Evolutionary conservation across 805 yeast species (phyloP).

Genomic region (Kazachstania bromeliacearum): DNA sequence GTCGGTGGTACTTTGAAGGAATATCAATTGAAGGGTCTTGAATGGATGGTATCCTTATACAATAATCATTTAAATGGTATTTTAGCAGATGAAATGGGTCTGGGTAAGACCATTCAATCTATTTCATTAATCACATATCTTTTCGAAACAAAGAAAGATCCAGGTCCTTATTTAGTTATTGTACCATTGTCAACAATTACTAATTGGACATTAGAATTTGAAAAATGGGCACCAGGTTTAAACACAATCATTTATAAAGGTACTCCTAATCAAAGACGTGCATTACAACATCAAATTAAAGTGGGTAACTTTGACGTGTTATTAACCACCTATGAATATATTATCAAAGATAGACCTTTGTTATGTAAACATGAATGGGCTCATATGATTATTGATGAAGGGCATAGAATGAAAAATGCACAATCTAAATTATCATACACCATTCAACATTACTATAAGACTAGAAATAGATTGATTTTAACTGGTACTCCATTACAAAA

Average conservation of each 20-base stretch:
- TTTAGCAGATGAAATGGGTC: constrained; percentile 98
- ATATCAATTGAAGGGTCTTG: constrained; percentile 84
- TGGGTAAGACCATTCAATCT: constrained; percentile 90
- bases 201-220: constrained; percentile 79
- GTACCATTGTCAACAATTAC: constrained; percentile 80
- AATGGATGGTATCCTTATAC: constrained; percentile 97
- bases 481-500: constrained; percentile 87
- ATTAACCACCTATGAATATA: constrained; percentile 74
- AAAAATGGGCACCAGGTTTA: constrained; percentile 79
- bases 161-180: constrained; percentile 66
- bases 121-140: constrained; percentile 65
- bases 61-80: constrained; percentile 95
- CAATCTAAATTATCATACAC: constrained; percentile 66
- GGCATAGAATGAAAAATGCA: constrained; percentile 80
- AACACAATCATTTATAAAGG: constrained; percentile 71
- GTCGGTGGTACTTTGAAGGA: constrained; percentile 76
- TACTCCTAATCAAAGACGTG: constrained; percentile 60
- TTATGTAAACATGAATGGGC: constrained; percentile 64
- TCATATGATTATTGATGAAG: constrained; percentile 86
- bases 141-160: constrained; percentile 53
- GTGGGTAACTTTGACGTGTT: constrained; percentile 65
- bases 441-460: constrained; percentile 59
- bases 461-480: constrained; percentile 68
- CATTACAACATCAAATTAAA: constrained; percentile 53
- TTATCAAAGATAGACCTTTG: constrained; percentile 66